Evolutionary conservation across 2,329 filamentous ascomycete species (phyloP).

Genomic region (Macrophomina tecta): DNA sequence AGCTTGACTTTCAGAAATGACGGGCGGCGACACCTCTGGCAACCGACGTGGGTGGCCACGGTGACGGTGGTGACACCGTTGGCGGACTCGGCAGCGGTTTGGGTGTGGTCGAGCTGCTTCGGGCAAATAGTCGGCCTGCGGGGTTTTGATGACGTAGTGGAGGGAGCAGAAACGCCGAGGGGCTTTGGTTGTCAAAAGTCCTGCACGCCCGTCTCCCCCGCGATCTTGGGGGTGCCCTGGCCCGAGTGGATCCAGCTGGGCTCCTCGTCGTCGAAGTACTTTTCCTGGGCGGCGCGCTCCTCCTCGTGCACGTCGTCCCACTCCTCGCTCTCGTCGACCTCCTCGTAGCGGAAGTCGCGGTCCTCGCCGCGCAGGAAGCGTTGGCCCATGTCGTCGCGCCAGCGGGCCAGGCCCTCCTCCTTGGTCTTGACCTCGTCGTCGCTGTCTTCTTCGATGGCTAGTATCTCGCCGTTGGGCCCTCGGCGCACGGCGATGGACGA

Average conservation of each 20-base stretch:
- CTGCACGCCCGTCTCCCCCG: conserved; percentile 56
- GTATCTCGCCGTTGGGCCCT: conserved; percentile 61
- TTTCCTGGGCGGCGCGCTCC: conserved; percentile 70
- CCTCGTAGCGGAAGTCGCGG: conserved; percentile 76
- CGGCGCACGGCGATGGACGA: conserved; percentile 58
- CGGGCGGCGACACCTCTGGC: conserved; percentile 21
- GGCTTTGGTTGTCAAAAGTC: conserved; percentile 48
- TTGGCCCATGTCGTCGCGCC: conserved; percentile 73
- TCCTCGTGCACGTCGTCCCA: conserved; percentile 70
- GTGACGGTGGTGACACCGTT: conserved; percentile 22
- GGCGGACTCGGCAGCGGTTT: conserved; percentile 5
- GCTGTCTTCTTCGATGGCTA: conserved; percentile 63
- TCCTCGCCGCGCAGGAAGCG: conserved; percentile 79
- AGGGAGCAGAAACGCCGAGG: background rate
- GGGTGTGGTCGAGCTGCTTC: conserved; percentile 6
- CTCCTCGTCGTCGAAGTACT: conserved; percentile 81
- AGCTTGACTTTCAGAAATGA: conserved; percentile 24
- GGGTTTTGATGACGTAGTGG: conserved; percentile 3
- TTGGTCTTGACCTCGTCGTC: conserved; percentile 65
- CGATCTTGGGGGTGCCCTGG: conserved; percentile 39
- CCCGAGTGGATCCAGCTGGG: conserved; percentile 65
- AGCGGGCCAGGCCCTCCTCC: conserved; percentile 71
- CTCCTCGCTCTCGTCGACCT: conserved; percentile 74
- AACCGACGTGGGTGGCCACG: conserved; percentile 26
- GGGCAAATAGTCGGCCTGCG: conserved; percentile 15